Conservation (phyloP, 768 basidiomycete species). For the Gelatoporia subvermispora region DNA sequence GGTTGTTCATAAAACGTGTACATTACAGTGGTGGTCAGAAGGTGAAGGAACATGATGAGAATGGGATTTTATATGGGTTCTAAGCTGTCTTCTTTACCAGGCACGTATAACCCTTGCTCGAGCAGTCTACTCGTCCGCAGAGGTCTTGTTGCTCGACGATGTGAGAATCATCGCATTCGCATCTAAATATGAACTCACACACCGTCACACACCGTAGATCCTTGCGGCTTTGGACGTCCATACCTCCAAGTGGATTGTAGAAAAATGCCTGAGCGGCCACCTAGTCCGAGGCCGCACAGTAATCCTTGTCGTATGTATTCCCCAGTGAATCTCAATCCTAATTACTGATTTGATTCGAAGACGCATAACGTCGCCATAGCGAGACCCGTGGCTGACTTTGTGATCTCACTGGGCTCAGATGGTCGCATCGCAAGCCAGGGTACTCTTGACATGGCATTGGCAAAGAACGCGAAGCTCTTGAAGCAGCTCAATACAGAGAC, state of each 20-base stretch:
- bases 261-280: too few relatives aligned
- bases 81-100: background rate
- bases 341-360: too few relatives aligned
- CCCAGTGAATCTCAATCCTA: too few relatives aligned
- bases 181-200: too few relatives aligned
- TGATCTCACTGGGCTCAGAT: constrained; percentile 47
- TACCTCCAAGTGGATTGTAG: too few relatives aligned
- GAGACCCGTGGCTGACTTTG: constrained; percentile 45
- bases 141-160: constrained; percentile 36
- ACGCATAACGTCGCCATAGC: constrained; percentile 49
- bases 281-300: too few relatives aligned
- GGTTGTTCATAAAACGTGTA: background rate
- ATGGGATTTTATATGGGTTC: background rate
- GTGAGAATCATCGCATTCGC: too few relatives aligned
- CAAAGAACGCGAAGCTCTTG: constrained; percentile 32
- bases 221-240: too few relatives aligned
- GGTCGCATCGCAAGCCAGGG: constrained; percentile 49
- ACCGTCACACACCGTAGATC: too few relatives aligned
- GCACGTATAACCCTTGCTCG: constrained; percentile 37
- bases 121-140: constrained; percentile 34
- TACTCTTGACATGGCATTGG: constrained; percentile 41
- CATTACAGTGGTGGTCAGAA: constrained; percentile 40
- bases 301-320: too few relatives aligned
- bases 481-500: constrained; percentile 20
- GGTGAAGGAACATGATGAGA: constrained; percentile 10